Base-by-base conservation (phyloP, 2,329 filamentous ascomycete genomes). In the Aspergillus sp. region DNA sequence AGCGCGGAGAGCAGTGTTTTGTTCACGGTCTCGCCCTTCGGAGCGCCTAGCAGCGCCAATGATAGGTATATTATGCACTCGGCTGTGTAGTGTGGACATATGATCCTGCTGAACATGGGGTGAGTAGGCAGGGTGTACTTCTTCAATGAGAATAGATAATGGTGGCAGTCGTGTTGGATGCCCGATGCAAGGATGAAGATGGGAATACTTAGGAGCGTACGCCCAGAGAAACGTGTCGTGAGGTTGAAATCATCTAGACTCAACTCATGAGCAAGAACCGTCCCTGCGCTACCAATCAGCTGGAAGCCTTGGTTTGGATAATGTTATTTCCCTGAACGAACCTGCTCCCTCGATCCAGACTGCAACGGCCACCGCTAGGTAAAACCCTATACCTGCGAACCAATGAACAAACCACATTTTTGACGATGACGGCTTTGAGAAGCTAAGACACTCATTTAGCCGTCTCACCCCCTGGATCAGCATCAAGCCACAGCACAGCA, bases 51-150 rank as follows among this genome's bases (percentile, higher is more conserved):
- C 45, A 95, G 75, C 3, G 91, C 84, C 62, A 99, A 76, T n/a
- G 88, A 83, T 18, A 92, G 70, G 71, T 99, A 98, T 57, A 97
- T 85, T 41, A 89, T 71, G 69, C 90, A 93, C 76, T 98, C 95
- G 68, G 89, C 91, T 3, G 89, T 89, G 74, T 98, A 99, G 75
- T 99, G 95, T 17, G 95, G 92, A 66, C 90, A 96, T 39, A 97
- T 76, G 20, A 96, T 74, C 56, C 81, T 79, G 44, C 80, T 79
- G 73, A 98, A 99, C 56, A 89, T 76, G 3, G 88, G 87, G 58
- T 89, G 82, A 2, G 82, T 78, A 0, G 93, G 93, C 22, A 98
- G 80, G 11, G 89, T 89, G 74, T 99, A 98, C 69, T 92, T 93
- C 70, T 85, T 84, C 58, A 95, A 76, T 39, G 83, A 82, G 42